Evolutionary conservation across 345 rosid genomes (phyloP).

Genomic region (Eutrema heterophyllum): DNA sequence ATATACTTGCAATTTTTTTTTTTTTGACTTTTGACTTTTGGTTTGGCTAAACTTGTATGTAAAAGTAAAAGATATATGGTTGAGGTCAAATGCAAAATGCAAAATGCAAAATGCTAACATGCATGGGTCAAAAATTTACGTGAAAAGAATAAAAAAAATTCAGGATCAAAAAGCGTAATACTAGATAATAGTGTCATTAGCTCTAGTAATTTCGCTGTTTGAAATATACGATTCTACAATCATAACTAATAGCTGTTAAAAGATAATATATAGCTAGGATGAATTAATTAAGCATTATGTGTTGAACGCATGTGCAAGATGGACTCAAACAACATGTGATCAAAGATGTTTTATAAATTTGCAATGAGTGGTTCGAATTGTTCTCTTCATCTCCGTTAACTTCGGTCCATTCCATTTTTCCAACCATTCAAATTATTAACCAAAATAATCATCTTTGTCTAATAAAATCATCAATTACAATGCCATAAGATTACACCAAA

Average conservation of each 20-base stretch:
- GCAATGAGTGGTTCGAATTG: conserved; percentile 22
- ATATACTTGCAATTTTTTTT: too few species aligned
- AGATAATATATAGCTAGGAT: neutral
- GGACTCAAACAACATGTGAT: conserved; percentile 15
- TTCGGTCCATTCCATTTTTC: conserved; percentile 3
- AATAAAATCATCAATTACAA: neutral
- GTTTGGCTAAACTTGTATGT: too few species aligned
- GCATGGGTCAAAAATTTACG: too few species aligned
- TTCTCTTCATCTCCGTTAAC: conserved; percentile 16
- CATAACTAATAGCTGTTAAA: neutral
- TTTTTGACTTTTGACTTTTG: too few species aligned
- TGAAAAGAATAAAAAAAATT: too few species aligned
- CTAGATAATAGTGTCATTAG: neutral
- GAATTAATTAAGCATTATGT: neutral
- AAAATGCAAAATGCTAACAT: neutral
- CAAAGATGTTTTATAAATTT: conserved; percentile 6
- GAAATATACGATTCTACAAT: neutral
- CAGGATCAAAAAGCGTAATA: neutral
- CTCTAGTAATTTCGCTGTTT: neutral
- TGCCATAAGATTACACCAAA: neutral
- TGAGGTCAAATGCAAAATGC: neutral
- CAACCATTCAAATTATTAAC: neutral
- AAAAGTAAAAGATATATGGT: neutral
- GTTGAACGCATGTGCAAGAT: conserved; percentile 1
- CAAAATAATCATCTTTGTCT: neutral